These are phyloP conservation scores for Claviceps monticola DNA, from an alignment of 2,329 filamentous ascomycete genomes.

Conservation along the genomic window DNA sequence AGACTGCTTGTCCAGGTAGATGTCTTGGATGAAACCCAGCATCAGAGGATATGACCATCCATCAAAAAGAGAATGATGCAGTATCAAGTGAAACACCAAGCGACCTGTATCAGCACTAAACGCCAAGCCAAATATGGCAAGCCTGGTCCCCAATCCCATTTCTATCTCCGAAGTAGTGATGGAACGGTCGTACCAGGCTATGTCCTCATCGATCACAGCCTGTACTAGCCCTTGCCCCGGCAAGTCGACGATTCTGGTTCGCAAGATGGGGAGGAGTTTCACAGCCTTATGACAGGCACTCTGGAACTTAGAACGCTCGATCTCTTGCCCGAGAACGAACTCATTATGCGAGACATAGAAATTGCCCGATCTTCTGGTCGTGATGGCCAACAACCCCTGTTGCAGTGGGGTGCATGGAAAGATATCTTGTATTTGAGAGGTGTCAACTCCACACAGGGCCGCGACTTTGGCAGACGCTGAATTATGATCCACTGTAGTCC, in stretches of 20 bases:
- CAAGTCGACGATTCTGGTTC: slow-evolving; percentile 32
- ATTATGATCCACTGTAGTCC: neutral
- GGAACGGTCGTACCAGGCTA: slow-evolving; percentile 15
- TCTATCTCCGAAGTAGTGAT: neutral
- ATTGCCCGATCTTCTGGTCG: slow-evolving; percentile 16
- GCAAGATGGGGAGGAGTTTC: slow-evolving; percentile 18
- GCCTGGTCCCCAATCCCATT: slow-evolving; percentile 24
- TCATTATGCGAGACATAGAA: slow-evolving; percentile 16
- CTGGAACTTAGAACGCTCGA: slow-evolving; percentile 4
- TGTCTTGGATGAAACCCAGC: slow-evolving; percentile 18
- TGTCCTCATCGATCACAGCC: slow-evolving; percentile 24
- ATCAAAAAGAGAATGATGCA: slow-evolving; percentile 40
- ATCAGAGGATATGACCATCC: slow-evolving; percentile 30
- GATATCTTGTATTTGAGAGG: neutral
- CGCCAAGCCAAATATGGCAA: slow-evolving; percentile 25
- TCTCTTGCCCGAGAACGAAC: slow-evolving; percentile 5
- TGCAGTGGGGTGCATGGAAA: slow-evolving; percentile 24
- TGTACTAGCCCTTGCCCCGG: slow-evolving; percentile 26
- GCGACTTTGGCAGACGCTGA: neutral
- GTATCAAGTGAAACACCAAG: slow-evolving; percentile 17
- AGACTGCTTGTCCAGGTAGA: slow-evolving; percentile 1
- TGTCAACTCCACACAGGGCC: neutral
- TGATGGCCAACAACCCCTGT: slow-evolving; percentile 23
- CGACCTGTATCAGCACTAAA: slow-evolving; percentile 21
- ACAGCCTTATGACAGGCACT: slow-evolving; percentile 7